Conservation (phyloP, 306 rosid species). For the Cucurbita moschata region DNA sequence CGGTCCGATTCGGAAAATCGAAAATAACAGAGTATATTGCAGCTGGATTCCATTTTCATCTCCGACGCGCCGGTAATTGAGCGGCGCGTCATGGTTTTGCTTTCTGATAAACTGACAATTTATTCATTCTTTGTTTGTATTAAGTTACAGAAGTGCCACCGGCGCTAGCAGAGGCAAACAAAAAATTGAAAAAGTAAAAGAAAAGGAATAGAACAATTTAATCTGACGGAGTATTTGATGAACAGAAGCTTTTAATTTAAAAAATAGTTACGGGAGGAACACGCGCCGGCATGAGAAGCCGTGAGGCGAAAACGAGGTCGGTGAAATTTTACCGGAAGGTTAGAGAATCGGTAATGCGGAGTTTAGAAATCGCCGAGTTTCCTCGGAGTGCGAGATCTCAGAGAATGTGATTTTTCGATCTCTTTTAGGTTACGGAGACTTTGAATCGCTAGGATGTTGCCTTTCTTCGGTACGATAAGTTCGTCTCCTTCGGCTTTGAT, state of each 20-base stretch:
- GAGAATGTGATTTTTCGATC: conserved; percentile 14
- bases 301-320: neutral
- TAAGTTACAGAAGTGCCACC: neutral
- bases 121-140: neutral
- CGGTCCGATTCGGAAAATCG: neutral
- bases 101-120: neutral
- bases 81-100: neutral
- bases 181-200: neutral
- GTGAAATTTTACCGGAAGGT: neutral
- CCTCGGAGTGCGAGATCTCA: conserved; percentile 38
- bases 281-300: neutral
- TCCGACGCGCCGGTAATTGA: neutral
- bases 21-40: neutral
- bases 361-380: conserved; percentile 70
- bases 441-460: conserved; percentile 46
- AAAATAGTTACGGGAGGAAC: neutral
- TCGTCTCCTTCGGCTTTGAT: conserved; percentile 20
- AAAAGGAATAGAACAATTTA: neutral
- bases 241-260: neutral
- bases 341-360: neutral
- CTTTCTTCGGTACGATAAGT: conserved; percentile 20
- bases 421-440: conserved; percentile 47
- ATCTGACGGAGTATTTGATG: neutral
- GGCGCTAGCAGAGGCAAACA: neutral
- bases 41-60: conserved; percentile 1